Evolutionary conservation across 176 grass and related monocot genomes (phyloP).

Genomic region (Aegilops umbellulata): DNA sequence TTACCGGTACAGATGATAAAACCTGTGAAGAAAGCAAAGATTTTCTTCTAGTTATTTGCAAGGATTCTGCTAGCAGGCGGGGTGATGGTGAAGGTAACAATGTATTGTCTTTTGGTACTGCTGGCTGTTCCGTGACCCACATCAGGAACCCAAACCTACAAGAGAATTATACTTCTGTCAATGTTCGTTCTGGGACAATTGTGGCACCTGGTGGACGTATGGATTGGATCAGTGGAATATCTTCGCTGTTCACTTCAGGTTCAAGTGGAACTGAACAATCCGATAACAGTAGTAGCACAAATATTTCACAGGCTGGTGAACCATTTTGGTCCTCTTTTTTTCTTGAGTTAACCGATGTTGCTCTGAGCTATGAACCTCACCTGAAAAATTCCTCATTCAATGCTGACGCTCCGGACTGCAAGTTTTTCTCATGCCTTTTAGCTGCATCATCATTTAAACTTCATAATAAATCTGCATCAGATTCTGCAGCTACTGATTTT

Average conservation of each 20-base stretch:
- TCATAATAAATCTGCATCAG: conserved; percentile 53
- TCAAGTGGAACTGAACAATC: conserved; percentile 44
- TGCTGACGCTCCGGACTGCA: conserved; percentile 40
- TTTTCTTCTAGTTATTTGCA: conserved; percentile 69
- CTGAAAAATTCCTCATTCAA: conserved; percentile 27
- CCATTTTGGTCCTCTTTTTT: conserved; percentile 57
- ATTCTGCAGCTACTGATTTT: conserved; percentile 54
- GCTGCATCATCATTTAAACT: conserved; percentile 91
- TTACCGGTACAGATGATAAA: conserved; percentile 42
- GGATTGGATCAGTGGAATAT: conserved; percentile 85
- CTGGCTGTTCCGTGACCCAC: conserved; percentile 71
- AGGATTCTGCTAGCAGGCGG: conserved; percentile 59
- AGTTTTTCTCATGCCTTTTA: conserved; percentile 71
- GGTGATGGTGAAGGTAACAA: conserved; percentile 93
- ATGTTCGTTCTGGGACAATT: conserved; percentile 70
- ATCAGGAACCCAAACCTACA: conserved; percentile 69
- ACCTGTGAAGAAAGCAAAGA: conserved; percentile 51
- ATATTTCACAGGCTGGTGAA: conserved; percentile 29
- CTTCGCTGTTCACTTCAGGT: conserved; percentile 61
- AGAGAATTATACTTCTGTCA: conserved; percentile 72
- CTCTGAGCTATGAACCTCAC: conserved; percentile 91
- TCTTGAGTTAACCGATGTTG: conserved; percentile 88
- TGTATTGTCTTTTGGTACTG: conserved; percentile 64
- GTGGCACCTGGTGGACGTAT: conserved; percentile 92
- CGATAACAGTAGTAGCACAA: conserved; percentile 31